Evolutionary conservation across 225 moss, liverwort and hornwort species (phyloP), one percentile per base, ranked within the genome.

Genomic region (Straminergon stramineum): DNA sequence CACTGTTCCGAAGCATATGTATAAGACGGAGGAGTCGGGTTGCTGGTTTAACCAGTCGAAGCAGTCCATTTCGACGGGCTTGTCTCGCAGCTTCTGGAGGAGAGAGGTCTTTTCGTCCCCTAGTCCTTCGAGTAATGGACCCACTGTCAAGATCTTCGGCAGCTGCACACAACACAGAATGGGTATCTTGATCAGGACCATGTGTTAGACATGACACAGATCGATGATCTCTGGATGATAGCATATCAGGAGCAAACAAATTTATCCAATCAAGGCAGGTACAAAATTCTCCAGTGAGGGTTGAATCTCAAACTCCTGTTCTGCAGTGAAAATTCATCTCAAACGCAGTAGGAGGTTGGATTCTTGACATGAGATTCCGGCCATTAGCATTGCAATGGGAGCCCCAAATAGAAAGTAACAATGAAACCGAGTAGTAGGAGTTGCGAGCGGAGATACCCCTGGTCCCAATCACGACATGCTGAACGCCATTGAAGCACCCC

Each of bases 1-100:
- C 15, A 95, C 86, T 7, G 89, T 57, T 21, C 94, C 93, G 73
- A 95, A 95, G 93, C 91, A 91, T 13, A 95, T 77, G 85, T 92
- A 95, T 3, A 95, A 73, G 30, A 95, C 92, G 3, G 93, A 95
- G 7, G 88, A 61, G 39, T 91, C 91, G 17, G 94, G 92, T 63
- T 95, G 94, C 53, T 81, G 79, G 43, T 84, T 51, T 24, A 95
- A 80, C 94, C 94, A 95, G 88, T 83, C 41, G 58, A 90, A 88
- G 73, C 84, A 91, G 3, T 63, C 57, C 2, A 63, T 80, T 24
- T n/a, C 56, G 12, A 57, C 19, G 11, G 86, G 43, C 17, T n/a
- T 41, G 17, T 87, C 90, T 52, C 52, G 91, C 55, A 93, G 88
- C 81, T 85, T 89, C 57, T 94, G 87, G 45, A 67, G 79, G 39